Base-by-base conservation (phyloP, 495 filamentous ascomycete genomes). In the Echria macrotheca region DNA sequence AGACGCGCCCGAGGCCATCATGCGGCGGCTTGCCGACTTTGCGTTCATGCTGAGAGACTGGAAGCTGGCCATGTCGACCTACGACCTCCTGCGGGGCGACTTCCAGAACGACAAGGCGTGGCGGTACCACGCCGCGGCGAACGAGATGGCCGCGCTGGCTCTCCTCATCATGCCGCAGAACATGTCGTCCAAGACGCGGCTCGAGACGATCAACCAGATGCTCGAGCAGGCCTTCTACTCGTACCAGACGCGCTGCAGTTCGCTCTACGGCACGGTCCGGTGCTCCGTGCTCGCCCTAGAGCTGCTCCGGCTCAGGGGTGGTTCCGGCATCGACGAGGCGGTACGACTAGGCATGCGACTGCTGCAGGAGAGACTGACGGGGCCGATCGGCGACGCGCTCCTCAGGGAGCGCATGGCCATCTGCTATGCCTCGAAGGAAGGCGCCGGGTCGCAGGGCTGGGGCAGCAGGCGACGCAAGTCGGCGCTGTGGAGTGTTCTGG, bases 101-200 rank as follows among this genome's bases (percentile, higher is more conserved):
- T 97, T 89, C 59, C 82, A 80, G 49, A 91, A 91, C 60, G 91
- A 97, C 63, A 96, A 96, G 65, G 93, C 93, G 1, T 97, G 94
- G 93, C 85, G 76, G 56, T 89, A 96, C 55, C 89, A 96, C 61
- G 93, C 94, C 0, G 89, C 86, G 0, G 85, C 87, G 11, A 85
- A 90, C 64, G 93, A 98, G 69, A 96, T 97, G 90, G 79, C 83
- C 4, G 93, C 87, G 10, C 74, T 96, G 3, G 86, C 83, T 52
- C 79, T 84, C 26, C 78, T 98, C 26, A 69, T 98, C 19, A 82
- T 81, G 56, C 82, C 84, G 17, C 78, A 84, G 44, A 75, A 77
- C 19, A 74, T 86, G 50, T 81, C 81, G 1, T 79, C 81, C 15
- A 95, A 86, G 57, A 79, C 76, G 35, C 80, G 88, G 59, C 66